phyloP scores from a whole-genome alignment of 2,329 filamentous ascomycete genomes.

The Cordyceps javanica region DNA sequence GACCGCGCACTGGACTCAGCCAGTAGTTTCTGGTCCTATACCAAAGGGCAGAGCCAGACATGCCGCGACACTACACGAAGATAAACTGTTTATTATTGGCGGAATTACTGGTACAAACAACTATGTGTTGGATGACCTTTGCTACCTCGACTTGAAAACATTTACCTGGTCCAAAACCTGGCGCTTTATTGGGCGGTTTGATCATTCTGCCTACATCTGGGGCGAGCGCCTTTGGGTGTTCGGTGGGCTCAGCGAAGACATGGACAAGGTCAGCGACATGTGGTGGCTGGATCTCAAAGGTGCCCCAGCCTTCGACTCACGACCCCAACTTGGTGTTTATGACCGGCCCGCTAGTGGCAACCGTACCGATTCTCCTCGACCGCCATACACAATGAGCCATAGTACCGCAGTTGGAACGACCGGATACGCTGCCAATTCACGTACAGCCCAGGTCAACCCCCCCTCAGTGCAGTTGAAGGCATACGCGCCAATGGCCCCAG shows the following conservation, averaged over 20 bases:
- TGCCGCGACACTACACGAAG: constrained; percentile 88
- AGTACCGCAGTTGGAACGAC: constrained; percentile 50
- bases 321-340: constrained; percentile 49
- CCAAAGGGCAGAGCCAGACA: constrained; percentile 89
- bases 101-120: constrained; percentile 94
- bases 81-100: constrained; percentile 92
- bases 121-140: constrained; percentile 89
- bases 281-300: constrained; percentile 97
- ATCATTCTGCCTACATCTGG: constrained; percentile 93
- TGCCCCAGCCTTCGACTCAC: constrained; percentile 73
- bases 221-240: constrained; percentile 92
- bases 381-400: constrained; percentile 44
- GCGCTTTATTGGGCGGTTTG: constrained; percentile 91
- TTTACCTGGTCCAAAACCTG: constrained; percentile 96
- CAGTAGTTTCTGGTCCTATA: constrained; percentile 74
- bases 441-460: constrained; percentile 60
- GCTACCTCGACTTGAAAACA: constrained; percentile 93
- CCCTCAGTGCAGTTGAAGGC: constrained; percentile 60
- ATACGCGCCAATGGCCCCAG: constrained; percentile 81
- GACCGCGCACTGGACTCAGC: constrained; percentile 92
- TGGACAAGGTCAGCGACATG: constrained; percentile 93
- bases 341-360: constrained; percentile 39
- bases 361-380: constrained; percentile 45
- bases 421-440: constrained; percentile 62
- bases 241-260: constrained; percentile 87